Evolutionary conservation across 768 basidiomycete species (phyloP), one percentile per base, ranked within the genome.

Genomic region (Botryobasidium botryosum): DNA sequence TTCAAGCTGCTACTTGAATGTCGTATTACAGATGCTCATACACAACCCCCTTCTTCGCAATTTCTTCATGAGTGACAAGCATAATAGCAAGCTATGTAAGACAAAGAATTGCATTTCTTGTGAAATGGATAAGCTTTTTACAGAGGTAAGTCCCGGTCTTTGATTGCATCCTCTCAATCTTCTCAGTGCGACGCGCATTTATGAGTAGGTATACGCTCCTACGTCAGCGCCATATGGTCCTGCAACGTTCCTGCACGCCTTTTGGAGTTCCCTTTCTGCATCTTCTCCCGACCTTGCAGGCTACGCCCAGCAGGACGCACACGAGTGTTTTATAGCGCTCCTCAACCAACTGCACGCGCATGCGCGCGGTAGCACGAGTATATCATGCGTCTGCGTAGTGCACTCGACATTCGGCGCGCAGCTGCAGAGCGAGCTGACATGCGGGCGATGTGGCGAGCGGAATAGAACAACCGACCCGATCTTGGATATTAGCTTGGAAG

Each of bases 1-100:
- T 1, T 79, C 88, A 58, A 96, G 90, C 0, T 97, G 92, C 56
- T 96, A 88, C 63, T 69, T 97, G 53, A 92, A 87, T 51, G 87
- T 80, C 42, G 76, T 94, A 18, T 69, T 97, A 8, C 92, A 97
- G 59, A 75, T 74, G 10, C 78, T 97, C 54, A 67, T 84, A 6
- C 81, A 86, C 61, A 97, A 94, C 53, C 91, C 92, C 0, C 66
- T 92, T 4, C 64, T 96, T 4, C 74, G 86, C 27, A 81, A 85
- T 53, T 85, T 82, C 58, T 96, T 88, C 55, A 74, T 96, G 21
- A 72, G 79, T 46, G 92, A 96, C 60, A 82, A 77, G 57, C 92
- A 97, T 57, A 87, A 90, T 55, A 68, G 61, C 53, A 68, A 62
- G 49, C 61, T 74, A 37, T 88, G 87, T 59, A 80, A 75, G 54